phyloP scores from a whole-genome alignment of 208 protist species.

The Leishmania tropica region DNA sequence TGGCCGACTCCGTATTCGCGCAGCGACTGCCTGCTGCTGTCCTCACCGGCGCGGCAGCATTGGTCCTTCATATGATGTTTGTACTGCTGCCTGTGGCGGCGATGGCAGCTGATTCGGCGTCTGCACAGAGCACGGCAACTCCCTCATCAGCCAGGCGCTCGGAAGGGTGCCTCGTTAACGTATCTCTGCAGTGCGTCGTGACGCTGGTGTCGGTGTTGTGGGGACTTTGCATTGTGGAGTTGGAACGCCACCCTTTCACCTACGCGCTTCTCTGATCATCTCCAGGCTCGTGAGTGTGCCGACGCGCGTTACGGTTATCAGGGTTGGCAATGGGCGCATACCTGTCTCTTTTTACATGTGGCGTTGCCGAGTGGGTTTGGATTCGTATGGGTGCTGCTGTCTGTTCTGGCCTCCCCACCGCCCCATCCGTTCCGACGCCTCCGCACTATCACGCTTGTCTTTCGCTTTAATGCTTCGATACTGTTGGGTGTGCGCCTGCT shows the following conservation, averaged over 20 bases:
- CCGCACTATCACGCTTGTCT: background rate
- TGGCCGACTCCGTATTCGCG: conserved; percentile 23
- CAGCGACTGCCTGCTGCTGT: conserved; percentile 11
- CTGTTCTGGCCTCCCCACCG: background rate
- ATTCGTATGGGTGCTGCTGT: background rate
- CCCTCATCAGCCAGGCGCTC: conserved; percentile 14
- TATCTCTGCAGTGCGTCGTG: conserved; percentile 56
- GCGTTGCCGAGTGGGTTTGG: background rate
- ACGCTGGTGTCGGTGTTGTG: conserved; percentile 50
- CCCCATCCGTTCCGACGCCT: background rate
- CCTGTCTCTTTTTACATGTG: background rate
- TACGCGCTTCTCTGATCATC: conserved; percentile 10
- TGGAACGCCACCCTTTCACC: conserved; percentile 26
- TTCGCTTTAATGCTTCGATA: background rate
- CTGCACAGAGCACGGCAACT: conserved; percentile 1
- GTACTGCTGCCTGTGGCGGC: conserved; percentile 17
- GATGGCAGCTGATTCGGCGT: background rate
- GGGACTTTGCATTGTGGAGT: conserved; percentile 46
- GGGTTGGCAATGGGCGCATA: background rate
- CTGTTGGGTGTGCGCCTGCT: background rate
- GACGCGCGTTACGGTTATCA: background rate
- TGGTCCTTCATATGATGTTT: conserved; percentile 14
- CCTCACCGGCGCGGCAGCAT: conserved; percentile 23
- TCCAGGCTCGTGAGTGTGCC: background rate
- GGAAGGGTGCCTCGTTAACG: conserved; percentile 45